phyloP scores from a whole-genome alignment of 2,329 filamentous ascomycete genomes.

The Leptosphaerulina australis region DNA sequence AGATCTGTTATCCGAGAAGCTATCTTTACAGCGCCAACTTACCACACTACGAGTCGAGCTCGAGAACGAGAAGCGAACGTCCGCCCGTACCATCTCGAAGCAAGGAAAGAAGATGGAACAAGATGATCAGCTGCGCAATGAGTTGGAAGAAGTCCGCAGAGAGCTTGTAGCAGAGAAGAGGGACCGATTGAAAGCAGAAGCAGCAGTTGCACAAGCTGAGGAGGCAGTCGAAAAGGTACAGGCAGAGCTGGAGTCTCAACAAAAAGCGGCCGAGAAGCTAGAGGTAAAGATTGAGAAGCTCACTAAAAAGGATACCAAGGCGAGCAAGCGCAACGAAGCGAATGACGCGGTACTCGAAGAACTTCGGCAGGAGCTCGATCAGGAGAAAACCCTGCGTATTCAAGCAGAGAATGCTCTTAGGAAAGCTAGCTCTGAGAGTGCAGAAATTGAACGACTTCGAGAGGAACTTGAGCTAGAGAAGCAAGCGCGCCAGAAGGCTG shows the following conservation, averaged over 20 bases:
- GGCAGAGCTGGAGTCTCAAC: conserved; percentile 41
- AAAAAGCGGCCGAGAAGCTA: conserved; percentile 36
- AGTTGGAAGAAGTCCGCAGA: conserved; percentile 54
- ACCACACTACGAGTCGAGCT: conserved; percentile 79
- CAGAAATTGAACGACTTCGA: conserved; percentile 39
- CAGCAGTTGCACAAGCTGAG: conserved; percentile 47
- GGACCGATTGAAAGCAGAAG: conserved; percentile 51
- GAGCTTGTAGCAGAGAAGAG: conserved; percentile 55
- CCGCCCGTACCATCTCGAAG: conserved; percentile 62
- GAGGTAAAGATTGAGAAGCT: conserved; percentile 45
- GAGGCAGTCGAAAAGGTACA: conserved; percentile 41
- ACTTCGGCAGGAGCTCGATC: conserved; percentile 48
- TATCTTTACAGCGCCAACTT: conserved; percentile 78
- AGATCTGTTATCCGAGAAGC: conserved; percentile 75
- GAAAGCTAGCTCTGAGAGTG: conserved; percentile 32
- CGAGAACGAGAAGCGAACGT: conserved; percentile 77
- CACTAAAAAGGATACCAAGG: conserved; percentile 41
- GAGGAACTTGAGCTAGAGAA: conserved; percentile 53
- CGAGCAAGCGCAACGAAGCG: conserved; percentile 46
- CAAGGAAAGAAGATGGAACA: conserved; percentile 57
- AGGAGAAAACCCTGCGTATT: conserved; percentile 47
- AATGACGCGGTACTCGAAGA: conserved; percentile 41
- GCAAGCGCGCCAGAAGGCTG: conserved; percentile 35
- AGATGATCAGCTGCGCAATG: conserved; percentile 54
- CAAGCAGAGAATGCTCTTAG: conserved; percentile 45